A percentile compares a stretch with the other conserved stretches of the same genome.
Evolutionary conservation across 1,139 yeast species (phyloP).

Genomic region (Debaryomycetaceae sp.): DNA sequence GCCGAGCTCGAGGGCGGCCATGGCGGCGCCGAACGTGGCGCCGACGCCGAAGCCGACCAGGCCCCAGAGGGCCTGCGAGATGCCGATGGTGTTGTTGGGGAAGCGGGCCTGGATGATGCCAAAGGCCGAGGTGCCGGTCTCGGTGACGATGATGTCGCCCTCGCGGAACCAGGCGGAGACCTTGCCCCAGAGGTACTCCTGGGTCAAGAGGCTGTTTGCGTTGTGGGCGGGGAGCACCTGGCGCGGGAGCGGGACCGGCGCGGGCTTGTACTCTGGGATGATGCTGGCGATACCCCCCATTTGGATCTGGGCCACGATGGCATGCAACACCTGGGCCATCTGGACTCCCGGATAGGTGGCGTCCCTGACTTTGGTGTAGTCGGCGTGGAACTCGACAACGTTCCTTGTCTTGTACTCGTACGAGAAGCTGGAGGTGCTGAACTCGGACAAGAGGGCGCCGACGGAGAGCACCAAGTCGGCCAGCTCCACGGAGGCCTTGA

Average conservation of each 20-base stretch:
- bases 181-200: conserved; percentile 27
- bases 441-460: conserved; percentile 79
- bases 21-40: conserved; percentile 19
- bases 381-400: conserved; percentile 84
- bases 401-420: conserved; percentile 72
- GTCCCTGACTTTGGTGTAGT: conserved; percentile 63
- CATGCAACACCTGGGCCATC: conserved; percentile 59
- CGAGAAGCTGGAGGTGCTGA: conserved; percentile 84
- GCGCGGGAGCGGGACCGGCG: conserved; percentile 30
- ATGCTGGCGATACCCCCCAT: conserved; percentile 9
- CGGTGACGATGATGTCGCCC: conserved; percentile 27
- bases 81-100: conserved; percentile 25
- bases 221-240: conserved; percentile 3
- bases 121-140: conserved; percentile 33
- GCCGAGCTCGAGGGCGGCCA: conserved; percentile 50
- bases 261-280: conserved; percentile 27
- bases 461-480: conserved; percentile 70
- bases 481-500: conserved; percentile 62
- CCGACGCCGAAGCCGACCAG: conserved; percentile 23
- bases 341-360: conserved; percentile 72
- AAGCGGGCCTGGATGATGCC: conserved; percentile 28
- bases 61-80: conserved; percentile 28
- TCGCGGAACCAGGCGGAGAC: conserved; percentile 22
- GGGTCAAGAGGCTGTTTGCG: conserved; percentile 13
- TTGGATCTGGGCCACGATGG: conserved; percentile 28